Evolutionary conservation across 2,329 filamentous ascomycete genomes (phyloP).

Genomic region (Aureobasidium namibiae): DNA sequence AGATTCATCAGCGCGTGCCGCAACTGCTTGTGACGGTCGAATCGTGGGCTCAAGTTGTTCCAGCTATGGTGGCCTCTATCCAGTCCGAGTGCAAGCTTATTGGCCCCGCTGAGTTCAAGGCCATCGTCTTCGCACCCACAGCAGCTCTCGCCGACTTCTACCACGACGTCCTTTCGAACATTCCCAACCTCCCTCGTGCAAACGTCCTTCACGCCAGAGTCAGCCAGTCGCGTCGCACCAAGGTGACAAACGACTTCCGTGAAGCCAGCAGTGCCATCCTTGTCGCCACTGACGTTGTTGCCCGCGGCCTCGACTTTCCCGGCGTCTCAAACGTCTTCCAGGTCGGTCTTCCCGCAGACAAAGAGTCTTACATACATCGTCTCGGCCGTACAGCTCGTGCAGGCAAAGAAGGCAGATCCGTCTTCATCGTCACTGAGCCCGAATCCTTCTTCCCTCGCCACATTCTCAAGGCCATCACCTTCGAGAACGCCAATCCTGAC

Average conservation of each 20-base stretch:
- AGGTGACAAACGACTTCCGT: conserved; percentile 38
- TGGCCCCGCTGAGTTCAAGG: conserved; percentile 31
- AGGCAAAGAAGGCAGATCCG: conserved; percentile 57
- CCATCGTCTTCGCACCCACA: conserved; percentile 40
- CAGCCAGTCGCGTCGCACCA: conserved; percentile 33
- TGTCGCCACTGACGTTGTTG: conserved; percentile 64
- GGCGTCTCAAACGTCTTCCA: conserved; percentile 88
- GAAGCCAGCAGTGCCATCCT: conserved; percentile 40
- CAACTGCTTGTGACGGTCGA: conserved; percentile 36
- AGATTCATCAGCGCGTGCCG: conserved; percentile 40
- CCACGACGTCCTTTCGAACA: conserved; percentile 26
- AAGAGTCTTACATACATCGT: conserved; percentile 73
- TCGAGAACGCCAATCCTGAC: conserved; percentile 2
- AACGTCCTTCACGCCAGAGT: conserved; percentile 32
- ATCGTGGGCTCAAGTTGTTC: conserved; percentile 9
- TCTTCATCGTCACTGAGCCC: conserved; percentile 44
- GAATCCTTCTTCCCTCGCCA: conserved; percentile 47
- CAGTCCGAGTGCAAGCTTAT: conserved; percentile 9
- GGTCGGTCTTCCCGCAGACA: conserved; percentile 51
- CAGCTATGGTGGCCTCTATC: conserved; percentile 3
- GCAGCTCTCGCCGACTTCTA: conserved; percentile 36
- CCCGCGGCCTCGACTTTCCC: conserved; percentile 93
- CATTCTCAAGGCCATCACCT: conserved; percentile 41
- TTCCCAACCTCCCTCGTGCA: conserved; percentile 6
- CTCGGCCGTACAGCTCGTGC: conserved; percentile 90